Base-by-base conservation (phyloP, 2,329 filamentous ascomycete genomes). In the Cladosporium sp. region DNA sequence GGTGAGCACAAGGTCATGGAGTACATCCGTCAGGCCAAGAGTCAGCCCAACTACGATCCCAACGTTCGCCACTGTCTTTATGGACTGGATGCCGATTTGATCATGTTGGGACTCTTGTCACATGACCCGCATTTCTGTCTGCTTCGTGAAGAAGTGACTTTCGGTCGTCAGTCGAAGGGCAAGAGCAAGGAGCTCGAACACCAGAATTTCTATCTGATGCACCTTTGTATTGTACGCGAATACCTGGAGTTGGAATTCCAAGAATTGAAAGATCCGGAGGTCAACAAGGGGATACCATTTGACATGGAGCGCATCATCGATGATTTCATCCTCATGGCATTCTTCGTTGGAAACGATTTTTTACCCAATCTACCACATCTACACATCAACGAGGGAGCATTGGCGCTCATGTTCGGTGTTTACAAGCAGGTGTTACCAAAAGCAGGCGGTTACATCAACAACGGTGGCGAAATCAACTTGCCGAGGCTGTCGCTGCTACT, bases 1-100 rank as follows among this genome's bases (percentile, higher is more conserved):
- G 94, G 94, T 68, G 94, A 99, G 76, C 94, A 99, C 80, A 99
- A 99, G 79, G 96, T 99, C 76, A 99, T 99, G 94, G 95, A 99
- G 76, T 99, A 99, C 75, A 99, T 99, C 74, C 89, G 94, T 67
- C 90, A 95, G 75, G 90, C 94, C 63, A 97, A 97, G 80, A 92
- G 93, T 51, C 94, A 99, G 75, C 90, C 90, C 2, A 85, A 88
- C 63, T 99, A 99, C 75, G 88, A 96, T 73, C 84, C 90, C 51
- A 97, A 99, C 70, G 85, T 96, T 62, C 90, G 94, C 59, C 94
- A 99, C 76, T 99, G 95, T 75, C 82, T 99, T 63, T 99, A 99
- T 76, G 95, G 95, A 22, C 83, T 99, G 51, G 94, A 99, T 76
- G 94, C 94, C 45, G 94, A 99, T 79, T 79, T 99, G 64, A 99